phyloP scores from a whole-genome alignment of 768 basidiomycete genomes.

The Neoboletus brunneissimus region DNA sequence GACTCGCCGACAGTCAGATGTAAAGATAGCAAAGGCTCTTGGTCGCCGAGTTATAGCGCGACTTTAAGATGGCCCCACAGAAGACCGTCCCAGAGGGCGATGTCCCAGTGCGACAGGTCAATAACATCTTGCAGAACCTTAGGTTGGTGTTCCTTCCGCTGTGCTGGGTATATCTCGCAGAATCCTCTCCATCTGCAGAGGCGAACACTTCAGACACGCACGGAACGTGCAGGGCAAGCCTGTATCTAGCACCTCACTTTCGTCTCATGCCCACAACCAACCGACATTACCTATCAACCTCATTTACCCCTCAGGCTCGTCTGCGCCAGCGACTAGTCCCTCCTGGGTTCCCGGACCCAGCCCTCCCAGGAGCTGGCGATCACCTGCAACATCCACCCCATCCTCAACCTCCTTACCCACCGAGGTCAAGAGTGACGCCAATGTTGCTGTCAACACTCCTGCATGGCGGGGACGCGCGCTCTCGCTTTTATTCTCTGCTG shows the following conservation, averaged over 20 bases:
- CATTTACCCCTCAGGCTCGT: constrained; percentile 29
- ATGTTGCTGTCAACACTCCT: constrained; percentile 25
- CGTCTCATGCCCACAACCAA: constrained; percentile 33
- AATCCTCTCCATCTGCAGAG: constrained; percentile 37
- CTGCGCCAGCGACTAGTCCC: background rate
- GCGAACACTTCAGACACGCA: constrained; percentile 66
- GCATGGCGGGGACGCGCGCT: constrained; percentile 58
- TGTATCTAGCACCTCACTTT: constrained; percentile 16
- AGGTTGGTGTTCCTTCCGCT: constrained; percentile 19
- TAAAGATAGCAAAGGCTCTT: background rate
- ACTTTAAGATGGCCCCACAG: constrained; percentile 10
- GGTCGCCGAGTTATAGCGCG: background rate
- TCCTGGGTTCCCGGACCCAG: constrained; percentile 44
- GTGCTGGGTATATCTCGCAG: background rate
- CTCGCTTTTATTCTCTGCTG: constrained; percentile 42
- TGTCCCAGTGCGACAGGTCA: constrained; percentile 26
- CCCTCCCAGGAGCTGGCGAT: constrained; percentile 59
- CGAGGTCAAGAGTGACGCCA: constrained; percentile 10
- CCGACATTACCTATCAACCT: constrained; percentile 47
- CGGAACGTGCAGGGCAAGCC: constrained; percentile 47
- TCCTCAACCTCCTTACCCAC: background rate
- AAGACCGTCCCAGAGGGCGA: constrained; percentile 5
- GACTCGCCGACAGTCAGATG: background rate
- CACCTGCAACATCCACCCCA: constrained; percentile 22
- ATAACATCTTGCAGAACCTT: constrained; percentile 27